These are phyloP conservation scores for Serendipita sp. DNA, from an alignment of 768 basidiomycete species.

Conservation along the genomic window DNA sequence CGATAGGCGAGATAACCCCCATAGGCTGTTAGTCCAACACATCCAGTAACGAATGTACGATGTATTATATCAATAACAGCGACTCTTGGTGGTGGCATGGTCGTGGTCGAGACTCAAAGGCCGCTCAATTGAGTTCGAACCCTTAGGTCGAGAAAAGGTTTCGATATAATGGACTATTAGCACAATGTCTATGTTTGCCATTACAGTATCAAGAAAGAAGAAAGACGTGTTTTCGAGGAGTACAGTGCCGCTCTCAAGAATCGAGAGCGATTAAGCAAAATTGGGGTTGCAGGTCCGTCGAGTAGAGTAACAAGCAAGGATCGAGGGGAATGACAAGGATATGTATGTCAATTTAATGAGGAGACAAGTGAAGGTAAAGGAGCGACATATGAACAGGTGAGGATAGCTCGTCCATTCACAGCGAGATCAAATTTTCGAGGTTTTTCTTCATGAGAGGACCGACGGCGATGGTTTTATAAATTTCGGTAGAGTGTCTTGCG, in stretches of 20 bases:
- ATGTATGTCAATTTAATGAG: not conserved
- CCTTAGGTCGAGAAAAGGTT: no score
- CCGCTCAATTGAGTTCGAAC: no score
- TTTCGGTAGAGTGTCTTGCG: not conserved
- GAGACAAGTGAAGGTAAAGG: not conserved
- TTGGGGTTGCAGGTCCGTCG: no score
- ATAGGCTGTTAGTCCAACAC: conserved; percentile 36
- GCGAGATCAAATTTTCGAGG: not conserved
- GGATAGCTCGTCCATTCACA: not conserved
- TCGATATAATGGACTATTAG: no score
- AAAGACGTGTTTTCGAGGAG: no score
- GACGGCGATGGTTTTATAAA: not conserved
- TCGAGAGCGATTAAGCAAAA: no score
- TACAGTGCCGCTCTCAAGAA: no score
- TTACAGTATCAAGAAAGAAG: no score
- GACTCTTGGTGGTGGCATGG: conserved; percentile 11
- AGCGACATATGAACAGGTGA: not conserved
- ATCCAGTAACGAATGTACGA: conserved; percentile 36
- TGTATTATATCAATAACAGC: conserved; percentile 35
- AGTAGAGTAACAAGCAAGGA: no score
- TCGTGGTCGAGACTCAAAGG: not conserved
- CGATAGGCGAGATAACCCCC: conserved; percentile 37
- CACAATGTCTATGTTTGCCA: no score
- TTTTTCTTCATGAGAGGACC: not conserved
- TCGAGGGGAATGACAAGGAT: no score